Base-by-base conservation (phyloP, 345 rosid genomes). In the Anastatica hierochuntica region DNA sequence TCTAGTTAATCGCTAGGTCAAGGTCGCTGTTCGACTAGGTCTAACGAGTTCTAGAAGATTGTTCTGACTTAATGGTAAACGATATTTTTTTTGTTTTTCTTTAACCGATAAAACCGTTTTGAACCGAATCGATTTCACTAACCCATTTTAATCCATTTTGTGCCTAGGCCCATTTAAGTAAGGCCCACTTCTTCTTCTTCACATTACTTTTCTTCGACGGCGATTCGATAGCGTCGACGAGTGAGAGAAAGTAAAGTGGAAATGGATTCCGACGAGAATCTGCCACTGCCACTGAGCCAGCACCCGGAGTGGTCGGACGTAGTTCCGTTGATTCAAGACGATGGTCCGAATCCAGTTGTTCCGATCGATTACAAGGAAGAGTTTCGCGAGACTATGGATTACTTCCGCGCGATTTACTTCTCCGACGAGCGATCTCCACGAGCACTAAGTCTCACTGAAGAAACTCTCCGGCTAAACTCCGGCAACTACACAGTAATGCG, bases 401-500 rank as follows among this genome's bases (percentile, higher is more conserved):
- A 85, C 76, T 92, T 92, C 52, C 84, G 97, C 2, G 94, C 95
- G 38, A 45, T 92, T 27, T 92, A 79, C 63, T 24, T 27, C 47
- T 71, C 90, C 49, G 69, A 76, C 17, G 98, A 92, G 73, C 83
- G 79, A 46, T 92, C 95, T 21, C 74, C 79, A 58, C 95, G 97
- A 38, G 71, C 95, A 19, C 81, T 88, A 30, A 57, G 37, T 4
- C 85, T 92, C 64, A 81, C 95, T 7, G 69, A 70, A 34, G 72
- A 71, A 47, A 81, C 79, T 51, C 83, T 92, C 62, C 66, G 49
- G 19, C 20, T 70, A 31, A 92, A 88, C 67, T 80, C 97, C 36
- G 90, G 83, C 5, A 92, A 92, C 63, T 92, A 92, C 83, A 92
- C 94, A 13, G 96, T 92, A 79, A 59, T 8, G n/a, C n/a, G 11